Percentiles rank a stretch among this genome's conserved stretches.
Evolutionary conservation across 1,284 basidiomycete genomes (phyloP).

Genomic region (Sparassis latifolia): DNA sequence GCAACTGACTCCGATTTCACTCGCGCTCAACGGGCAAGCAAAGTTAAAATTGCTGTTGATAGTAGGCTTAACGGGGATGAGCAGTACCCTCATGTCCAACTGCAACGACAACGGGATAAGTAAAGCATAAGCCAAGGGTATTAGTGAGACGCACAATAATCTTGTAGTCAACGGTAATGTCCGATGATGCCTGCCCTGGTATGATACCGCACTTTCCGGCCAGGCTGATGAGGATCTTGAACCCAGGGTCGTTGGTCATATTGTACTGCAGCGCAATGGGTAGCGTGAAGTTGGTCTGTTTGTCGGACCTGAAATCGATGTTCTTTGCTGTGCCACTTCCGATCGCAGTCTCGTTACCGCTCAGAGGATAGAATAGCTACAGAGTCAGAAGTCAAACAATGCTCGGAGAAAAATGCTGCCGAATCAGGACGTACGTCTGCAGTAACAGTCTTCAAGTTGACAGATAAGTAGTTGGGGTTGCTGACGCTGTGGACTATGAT

Average conservation of each 20-base stretch:
- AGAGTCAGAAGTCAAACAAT: too few species aligned
- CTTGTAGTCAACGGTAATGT: slow-evolving; percentile 67
- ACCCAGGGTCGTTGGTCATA: slow-evolving; percentile 49
- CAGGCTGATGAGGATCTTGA: slow-evolving; percentile 59
- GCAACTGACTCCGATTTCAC: slow-evolving; percentile 30
- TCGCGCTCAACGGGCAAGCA: slow-evolving; percentile 50
- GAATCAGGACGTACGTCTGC: slow-evolving; percentile 41
- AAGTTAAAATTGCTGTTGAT: slow-evolving; percentile 65
- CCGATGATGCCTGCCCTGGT: slow-evolving; percentile 31
- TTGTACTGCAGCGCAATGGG: slow-evolving; percentile 77
- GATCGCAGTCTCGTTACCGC: slow-evolving; percentile 46
- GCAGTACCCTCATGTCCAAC: slow-evolving; percentile 57
- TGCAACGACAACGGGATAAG: slow-evolving; percentile 20
- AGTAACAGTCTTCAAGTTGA: slow-evolving; percentile 63
- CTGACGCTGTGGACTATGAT: slow-evolving; percentile 46
- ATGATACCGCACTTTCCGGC: slow-evolving; percentile 61
- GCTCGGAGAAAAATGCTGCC: slow-evolving; percentile 1
- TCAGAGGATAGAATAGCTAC: slow-evolving; percentile 69
- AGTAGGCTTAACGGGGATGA: slow-evolving; percentile 63
- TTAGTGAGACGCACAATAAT: slow-evolving; percentile 30
- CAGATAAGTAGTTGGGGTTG: slow-evolving; percentile 85
- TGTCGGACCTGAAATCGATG: slow-evolving; percentile 59
- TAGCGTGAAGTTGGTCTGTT: slow-evolving; percentile 73
- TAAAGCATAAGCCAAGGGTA: not conserved
- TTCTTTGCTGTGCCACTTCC: slow-evolving; percentile 63